phyloP scores from a whole-genome alignment of 108 stramenopile genomes.

The Hondaea fermentalgiana region DNA sequence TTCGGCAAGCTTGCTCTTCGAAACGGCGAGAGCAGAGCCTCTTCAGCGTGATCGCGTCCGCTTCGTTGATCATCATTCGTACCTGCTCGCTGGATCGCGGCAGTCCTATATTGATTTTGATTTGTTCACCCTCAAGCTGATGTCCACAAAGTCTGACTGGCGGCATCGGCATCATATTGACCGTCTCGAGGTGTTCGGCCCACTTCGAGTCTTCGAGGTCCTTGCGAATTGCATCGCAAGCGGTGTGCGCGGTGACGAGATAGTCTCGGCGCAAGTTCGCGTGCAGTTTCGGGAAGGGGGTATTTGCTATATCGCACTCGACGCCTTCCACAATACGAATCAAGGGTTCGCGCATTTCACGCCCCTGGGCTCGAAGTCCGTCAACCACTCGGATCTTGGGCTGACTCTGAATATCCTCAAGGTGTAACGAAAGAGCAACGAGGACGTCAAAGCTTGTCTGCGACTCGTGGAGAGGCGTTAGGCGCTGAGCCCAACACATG shows the following conservation, averaged over 20 bases:
- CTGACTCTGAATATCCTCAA: neutral
- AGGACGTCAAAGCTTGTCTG: neutral
- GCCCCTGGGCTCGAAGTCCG: neutral
- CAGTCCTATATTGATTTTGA: neutral
- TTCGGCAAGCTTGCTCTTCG: neutral
- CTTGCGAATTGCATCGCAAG: neutral
- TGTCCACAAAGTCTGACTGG: neutral
- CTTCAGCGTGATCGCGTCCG: neutral
- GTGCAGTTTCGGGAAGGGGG: neutral
- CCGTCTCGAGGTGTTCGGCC: neutral
- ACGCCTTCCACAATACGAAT: neutral
- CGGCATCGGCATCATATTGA: neutral
- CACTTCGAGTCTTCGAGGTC: neutral
- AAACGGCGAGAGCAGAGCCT: neutral
- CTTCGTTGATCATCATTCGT: neutral
- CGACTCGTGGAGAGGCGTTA: neutral
- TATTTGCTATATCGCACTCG: neutral
- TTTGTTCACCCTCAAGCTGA: neutral
- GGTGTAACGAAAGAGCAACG: neutral
- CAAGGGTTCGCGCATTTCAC: neutral
- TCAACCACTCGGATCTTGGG: neutral
- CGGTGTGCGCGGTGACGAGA: neutral
- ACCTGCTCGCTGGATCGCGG: neutral
- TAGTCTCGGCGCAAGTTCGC: neutral
- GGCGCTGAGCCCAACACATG: neutral